A percentile compares a stretch with the other conserved stretches of the same genome.
Conservation (phyloP, 2,329 filamentous ascomycete genomes). For the Diaporthe batatas region DNA sequence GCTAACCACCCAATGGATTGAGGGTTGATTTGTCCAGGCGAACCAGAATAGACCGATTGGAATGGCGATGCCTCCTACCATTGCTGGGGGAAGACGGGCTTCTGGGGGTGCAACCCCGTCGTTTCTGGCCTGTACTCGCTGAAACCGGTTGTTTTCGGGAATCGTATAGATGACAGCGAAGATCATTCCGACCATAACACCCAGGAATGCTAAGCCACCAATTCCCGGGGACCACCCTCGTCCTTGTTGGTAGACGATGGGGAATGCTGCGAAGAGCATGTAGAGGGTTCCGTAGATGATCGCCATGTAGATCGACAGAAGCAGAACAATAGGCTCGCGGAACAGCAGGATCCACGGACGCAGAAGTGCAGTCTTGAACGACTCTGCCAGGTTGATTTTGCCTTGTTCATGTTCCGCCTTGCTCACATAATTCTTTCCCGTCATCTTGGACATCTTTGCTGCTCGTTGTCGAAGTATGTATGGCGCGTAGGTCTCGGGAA, state of each 20-base stretch:
- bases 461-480: slow-evolving; percentile 68
- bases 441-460: slow-evolving; percentile 61
- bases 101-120: slow-evolving; percentile 73
- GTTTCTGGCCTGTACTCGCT: slow-evolving; percentile 55
- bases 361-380: slow-evolving; percentile 69
- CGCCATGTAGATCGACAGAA: slow-evolving; percentile 74
- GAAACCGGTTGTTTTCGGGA: slow-evolving; percentile 67
- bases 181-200: slow-evolving; percentile 74
- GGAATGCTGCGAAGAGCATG: slow-evolving; percentile 67
- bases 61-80: slow-evolving; percentile 66
- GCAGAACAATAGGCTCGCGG: slow-evolving; percentile 74
- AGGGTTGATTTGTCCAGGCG: slow-evolving; percentile 40
- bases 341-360: slow-evolving; percentile 76
- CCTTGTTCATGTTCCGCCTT: slow-evolving; percentile 60
- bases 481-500: slow-evolving; percentile 73
- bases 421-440: slow-evolving; percentile 68
- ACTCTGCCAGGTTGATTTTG: slow-evolving; percentile 57
- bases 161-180: slow-evolving; percentile 66
- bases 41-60: slow-evolving; percentile 41
- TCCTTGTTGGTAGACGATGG: slow-evolving; percentile 71
- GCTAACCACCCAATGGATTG: slow-evolving; percentile 53
- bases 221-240: slow-evolving; percentile 71
- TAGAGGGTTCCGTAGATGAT: slow-evolving; percentile 69
- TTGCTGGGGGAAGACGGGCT: slow-evolving; percentile 69
- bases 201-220: slow-evolving; percentile 73